Conservation (phyloP, 1,284 basidiomycete genomes). For the Inonotus hispidus region DNA sequence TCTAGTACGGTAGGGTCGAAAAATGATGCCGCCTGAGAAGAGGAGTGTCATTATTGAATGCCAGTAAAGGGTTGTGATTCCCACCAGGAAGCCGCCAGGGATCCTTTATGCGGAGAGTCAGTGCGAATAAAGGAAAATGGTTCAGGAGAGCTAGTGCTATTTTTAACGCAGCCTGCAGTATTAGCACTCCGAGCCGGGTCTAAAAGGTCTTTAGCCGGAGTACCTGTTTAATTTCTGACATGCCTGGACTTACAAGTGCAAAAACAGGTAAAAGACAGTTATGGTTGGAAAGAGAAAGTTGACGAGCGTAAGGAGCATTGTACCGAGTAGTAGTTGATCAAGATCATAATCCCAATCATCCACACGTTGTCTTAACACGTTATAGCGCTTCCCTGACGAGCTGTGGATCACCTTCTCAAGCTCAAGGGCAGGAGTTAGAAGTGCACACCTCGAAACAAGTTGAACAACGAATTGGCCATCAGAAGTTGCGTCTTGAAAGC, state of each 20-base stretch:
- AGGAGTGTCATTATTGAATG: neutral
- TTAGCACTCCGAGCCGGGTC: conserved; percentile 58
- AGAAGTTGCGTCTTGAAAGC: conserved; percentile 64
- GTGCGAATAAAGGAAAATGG: conserved; percentile 85
- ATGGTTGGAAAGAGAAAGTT: conserved; percentile 92
- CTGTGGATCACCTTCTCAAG: neutral
- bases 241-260: conserved; percentile 49
- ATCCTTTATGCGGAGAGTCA: conserved; percentile 86
- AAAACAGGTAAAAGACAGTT: conserved; percentile 83
- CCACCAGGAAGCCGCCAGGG: conserved; percentile 76
- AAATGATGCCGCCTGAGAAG: conserved; percentile 30
- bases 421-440: neutral
- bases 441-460: conserved; percentile 83
- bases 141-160: conserved; percentile 75
- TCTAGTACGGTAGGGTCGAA: conserved; percentile 19
- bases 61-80: conserved; percentile 6
- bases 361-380: conserved; percentile 74
- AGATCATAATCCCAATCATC: conserved; percentile 91
- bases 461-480: conserved; percentile 73
- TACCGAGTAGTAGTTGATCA: conserved; percentile 92
- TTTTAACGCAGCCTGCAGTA: conserved; percentile 57
- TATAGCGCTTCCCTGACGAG: conserved; percentile 74
- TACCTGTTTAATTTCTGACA: neutral
- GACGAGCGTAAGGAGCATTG: conserved; percentile 89
- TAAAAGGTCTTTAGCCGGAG: conserved; percentile 27